Conservation (phyloP, 148 eudicot species). For the Camellia japonica region DNA sequence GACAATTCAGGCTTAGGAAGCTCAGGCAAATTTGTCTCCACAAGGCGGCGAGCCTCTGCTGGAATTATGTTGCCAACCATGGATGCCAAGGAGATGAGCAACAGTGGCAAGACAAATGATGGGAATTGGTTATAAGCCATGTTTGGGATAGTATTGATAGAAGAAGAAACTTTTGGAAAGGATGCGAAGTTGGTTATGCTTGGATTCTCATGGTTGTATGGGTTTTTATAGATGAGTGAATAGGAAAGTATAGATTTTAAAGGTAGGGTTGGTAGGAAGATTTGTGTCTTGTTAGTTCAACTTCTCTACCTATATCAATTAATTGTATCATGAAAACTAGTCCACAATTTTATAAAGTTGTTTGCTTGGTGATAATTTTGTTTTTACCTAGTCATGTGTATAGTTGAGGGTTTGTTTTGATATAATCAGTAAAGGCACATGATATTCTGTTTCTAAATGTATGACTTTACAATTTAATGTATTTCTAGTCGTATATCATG, state of each 20-base stretch:
- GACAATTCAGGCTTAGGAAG: constrained; percentile 20
- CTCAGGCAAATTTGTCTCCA: constrained; percentile 24
- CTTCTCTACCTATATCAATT: constrained; percentile 3
- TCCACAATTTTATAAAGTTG: neutral
- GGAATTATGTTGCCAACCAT: neutral
- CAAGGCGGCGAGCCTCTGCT: constrained; percentile 22
- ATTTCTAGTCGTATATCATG: no score
- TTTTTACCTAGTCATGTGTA: neutral
- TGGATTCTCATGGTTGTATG: neutral
- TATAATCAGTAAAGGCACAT: no score
- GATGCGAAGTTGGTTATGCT: constrained; percentile 1
- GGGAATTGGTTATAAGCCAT: constrained; percentile 7
- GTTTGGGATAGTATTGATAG: neutral
- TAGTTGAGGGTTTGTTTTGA: neutral
- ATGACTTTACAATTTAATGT: no score
- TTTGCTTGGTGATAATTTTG: neutral
- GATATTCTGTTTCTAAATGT: no score
- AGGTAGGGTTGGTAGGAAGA: constrained; percentile 1
- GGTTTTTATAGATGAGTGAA: constrained; percentile 3
- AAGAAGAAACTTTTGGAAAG: neutral
- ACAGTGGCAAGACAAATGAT: neutral
- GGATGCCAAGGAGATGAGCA: constrained; percentile 16
- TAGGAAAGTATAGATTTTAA: neutral
- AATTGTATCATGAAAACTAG: neutral
- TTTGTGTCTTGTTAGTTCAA: neutral